Evolutionary conservation across 805 yeast species (phyloP).

Genomic region (Yamadazyma scolyti): DNA sequence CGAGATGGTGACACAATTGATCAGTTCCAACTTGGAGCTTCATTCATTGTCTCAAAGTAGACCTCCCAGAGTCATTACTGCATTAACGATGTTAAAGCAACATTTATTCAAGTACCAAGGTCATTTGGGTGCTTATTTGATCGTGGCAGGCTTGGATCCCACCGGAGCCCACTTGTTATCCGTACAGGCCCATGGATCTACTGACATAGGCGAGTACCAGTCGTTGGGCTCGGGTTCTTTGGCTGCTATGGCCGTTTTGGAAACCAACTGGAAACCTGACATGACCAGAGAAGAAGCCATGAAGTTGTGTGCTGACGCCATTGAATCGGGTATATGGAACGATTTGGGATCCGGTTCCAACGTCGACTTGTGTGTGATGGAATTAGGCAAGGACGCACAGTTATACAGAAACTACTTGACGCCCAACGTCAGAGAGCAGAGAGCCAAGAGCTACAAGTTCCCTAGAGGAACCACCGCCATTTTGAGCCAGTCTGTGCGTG

Average conservation of each 20-base stretch:
- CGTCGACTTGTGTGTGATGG: slow-evolving; percentile 97
- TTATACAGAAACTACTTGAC: slow-evolving; percentile 82
- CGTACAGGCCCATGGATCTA: slow-evolving; percentile 96
- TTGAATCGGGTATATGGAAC: slow-evolving; percentile 97
- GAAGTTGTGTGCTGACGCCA: slow-evolving; percentile 85
- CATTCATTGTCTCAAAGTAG: slow-evolving; percentile 82
- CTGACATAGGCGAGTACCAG: slow-evolving; percentile 91
- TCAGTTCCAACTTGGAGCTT: slow-evolving; percentile 84
- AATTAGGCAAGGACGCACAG: slow-evolving; percentile 82
- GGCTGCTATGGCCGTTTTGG: slow-evolving; percentile 98
- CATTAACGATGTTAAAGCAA: slow-evolving; percentile 89
- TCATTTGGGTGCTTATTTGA: slow-evolving; percentile 93
- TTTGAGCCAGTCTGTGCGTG: slow-evolving; percentile 62
- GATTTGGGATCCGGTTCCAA: slow-evolving; percentile 98
- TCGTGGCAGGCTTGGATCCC: slow-evolving; percentile 97
- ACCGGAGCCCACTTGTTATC: slow-evolving; percentile 92
- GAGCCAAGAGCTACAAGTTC: slow-evolving; percentile 81
- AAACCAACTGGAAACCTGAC: slow-evolving; percentile 78
- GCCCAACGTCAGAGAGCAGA: slow-evolving; percentile 83
- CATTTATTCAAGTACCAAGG: slow-evolving; percentile 97
- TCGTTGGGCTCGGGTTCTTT: slow-evolving; percentile 95
- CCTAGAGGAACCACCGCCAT: slow-evolving; percentile 93
- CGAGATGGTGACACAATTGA: slow-evolving; percentile 94
- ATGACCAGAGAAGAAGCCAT: slow-evolving; percentile 88
- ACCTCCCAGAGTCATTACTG: slow-evolving; percentile 89